Base-by-base conservation (phyloP, 148 eudicot species). In the Nepenthes mirabilis region DNA sequence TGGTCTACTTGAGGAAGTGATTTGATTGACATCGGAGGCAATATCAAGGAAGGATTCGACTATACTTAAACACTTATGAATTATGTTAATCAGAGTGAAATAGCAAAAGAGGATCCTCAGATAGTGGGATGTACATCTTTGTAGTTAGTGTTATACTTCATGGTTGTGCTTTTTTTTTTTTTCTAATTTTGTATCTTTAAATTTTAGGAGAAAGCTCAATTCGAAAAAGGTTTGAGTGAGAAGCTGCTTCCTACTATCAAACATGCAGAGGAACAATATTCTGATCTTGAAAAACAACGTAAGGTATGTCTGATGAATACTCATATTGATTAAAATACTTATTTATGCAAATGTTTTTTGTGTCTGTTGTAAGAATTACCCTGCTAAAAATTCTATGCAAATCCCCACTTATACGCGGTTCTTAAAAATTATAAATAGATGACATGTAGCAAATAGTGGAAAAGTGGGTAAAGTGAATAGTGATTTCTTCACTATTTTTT, bases 131-230 rank as follows among this genome's bases (percentile, higher is more conserved):
- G 52, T 49, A 5, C 11, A n/a, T 49, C 14, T 10, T 49, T 49
- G 52, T 23, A 23, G 23, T 2, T 49, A 2, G 14, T 49, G 36
- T 32, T 33, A 6, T 34, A 0, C 37, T 8, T 11, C 57, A 0
- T 33, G 11, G 14, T 14, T 34, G 55, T 32, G 9, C 9, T 3
- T 23, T n/a, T 14, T 54, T 11, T 1, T 45, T 48, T 49, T 59
- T 43, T 57, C 43, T 55, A 32, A 43, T 62, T 61, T 52, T 47
- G 59, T 45, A 10, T 43, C 33, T 60, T 13, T 48, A 47, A 13
- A 34, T 65, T 34, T 45, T 82, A 91, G 97, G 76, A 67, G 11
- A 88, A 81, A 71, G 60, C 36, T 37, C 82, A 86, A 60, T 88
- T 72, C 71, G 94, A 91, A 70, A 63, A 58, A 1, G 6, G 67